These are phyloP conservation scores for Dimocarpus longan DNA, from an alignment of 345 rosid genomes.

Conservation along the genomic window DNA sequence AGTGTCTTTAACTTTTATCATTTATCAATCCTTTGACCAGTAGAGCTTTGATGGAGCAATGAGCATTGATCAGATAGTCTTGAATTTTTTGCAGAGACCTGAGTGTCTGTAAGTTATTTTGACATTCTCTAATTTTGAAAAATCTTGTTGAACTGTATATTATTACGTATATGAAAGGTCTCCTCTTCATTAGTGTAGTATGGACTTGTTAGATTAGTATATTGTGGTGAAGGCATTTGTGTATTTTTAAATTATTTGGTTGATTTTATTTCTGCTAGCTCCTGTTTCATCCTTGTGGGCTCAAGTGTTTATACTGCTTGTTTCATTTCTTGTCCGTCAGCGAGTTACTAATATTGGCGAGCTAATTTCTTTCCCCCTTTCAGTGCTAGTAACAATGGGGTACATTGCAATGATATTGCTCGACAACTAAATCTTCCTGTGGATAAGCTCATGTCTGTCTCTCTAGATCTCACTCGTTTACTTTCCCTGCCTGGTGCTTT, in stretches of 20 bases:
- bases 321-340: neutral
- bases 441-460: constrained; percentile 61
- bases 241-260: neutral
- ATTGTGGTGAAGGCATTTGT: neutral
- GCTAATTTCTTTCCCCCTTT: constrained; percentile 1
- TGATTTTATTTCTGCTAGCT: neutral
- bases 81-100: constrained; percentile 62
- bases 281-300: neutral
- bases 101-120: constrained; percentile 62
- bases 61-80: constrained; percentile 47
- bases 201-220: neutral
- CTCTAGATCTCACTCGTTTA: constrained; percentile 18
- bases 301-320: neutral
- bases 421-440: constrained; percentile 57
- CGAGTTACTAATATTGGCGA: neutral
- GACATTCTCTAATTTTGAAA: constrained; percentile 10
- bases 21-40: constrained; percentile 50
- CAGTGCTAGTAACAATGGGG: constrained; percentile 69
- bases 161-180: neutral
- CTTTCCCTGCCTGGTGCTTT: neutral
- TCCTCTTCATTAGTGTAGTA: neutral
- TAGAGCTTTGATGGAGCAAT: constrained; percentile 40
- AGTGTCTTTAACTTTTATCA: constrained; percentile 8
- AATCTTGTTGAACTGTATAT: neutral
- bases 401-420: constrained; percentile 54